Evolutionary conservation across 148 eudicot species (phyloP).

Genomic region (Rhododendron vialii): DNA sequence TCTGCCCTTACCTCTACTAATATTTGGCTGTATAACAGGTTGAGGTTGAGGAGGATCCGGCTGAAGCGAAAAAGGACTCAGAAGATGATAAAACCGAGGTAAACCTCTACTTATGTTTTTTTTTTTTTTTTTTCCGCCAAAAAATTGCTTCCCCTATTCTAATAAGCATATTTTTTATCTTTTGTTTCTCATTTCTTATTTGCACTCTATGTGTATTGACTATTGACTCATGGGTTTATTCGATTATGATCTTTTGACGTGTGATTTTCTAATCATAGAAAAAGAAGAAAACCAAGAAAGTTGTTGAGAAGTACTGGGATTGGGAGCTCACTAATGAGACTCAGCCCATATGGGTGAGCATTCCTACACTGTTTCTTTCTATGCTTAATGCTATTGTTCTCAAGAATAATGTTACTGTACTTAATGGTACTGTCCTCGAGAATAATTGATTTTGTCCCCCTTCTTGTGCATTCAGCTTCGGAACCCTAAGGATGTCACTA

Average conservation of each 20-base stretch:
- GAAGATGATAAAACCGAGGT: slow-evolving; percentile 65
- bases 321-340: slow-evolving; percentile 97
- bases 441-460: not conserved
- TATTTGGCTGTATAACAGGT: slow-evolving; percentile 36
- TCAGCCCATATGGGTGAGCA: slow-evolving; percentile 93
- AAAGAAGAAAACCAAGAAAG: slow-evolving; percentile 93
- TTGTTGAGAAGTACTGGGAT: slow-evolving; percentile 95
- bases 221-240: not conserved
- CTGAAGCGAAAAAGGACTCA: slow-evolving; percentile 60
- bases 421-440: not conserved
- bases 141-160: not conserved
- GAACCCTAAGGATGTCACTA: slow-evolving; percentile 83
- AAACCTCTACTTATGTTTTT: not conserved
- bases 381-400: not conserved
- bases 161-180: not conserved
- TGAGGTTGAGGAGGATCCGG: slow-evolving; percentile 92
- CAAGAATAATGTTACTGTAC: not conserved
- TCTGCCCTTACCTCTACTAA: not conserved
- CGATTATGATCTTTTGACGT: not conserved
- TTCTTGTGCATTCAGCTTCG: slow-evolving; percentile 57
- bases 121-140: no score
- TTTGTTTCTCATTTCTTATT: not conserved
- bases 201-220: not conserved
- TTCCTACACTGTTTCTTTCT: not conserved
- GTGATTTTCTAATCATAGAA: slow-evolving; percentile 38